Base-by-base conservation (phyloP, 2,329 filamentous ascomycete genomes). In the Anisogramma anomala region DNA sequence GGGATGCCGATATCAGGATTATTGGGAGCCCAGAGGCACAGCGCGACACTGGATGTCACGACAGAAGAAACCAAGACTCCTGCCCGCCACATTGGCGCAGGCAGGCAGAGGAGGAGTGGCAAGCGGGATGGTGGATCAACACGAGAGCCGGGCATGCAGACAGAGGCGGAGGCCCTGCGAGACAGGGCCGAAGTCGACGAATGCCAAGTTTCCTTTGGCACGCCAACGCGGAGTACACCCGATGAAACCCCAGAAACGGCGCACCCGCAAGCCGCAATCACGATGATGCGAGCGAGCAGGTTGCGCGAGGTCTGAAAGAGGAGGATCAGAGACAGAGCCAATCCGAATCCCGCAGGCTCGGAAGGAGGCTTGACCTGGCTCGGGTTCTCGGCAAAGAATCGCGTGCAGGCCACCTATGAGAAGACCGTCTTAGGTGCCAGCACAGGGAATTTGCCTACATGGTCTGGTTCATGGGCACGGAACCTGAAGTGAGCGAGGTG, bases 41-140 rank as follows among this genome's bases (percentile, higher is more conserved):
- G 52, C 57, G 55, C 55, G 64, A 60, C 65, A 66, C 64, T 62
- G 63, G 62, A 41, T 68, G 66, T 65, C 61, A 23, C 56, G 38
- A 38, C 31, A 33, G 34, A 30, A 39, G 31, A 60, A 55, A 57
- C 53, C 50, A 55, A 50, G 50, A 52, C 52, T 47, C 38, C 52
- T 48, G 42, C 46, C 43, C 38, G 39, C 46, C 47, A 43, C 38
- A 43, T 34, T 20, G 20, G 31, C 23, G 36, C 43, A 20, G 30
- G 39, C 36, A 7, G 14, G n/a, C 48, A 39, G 36, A 35, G n/a
- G 39, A 38, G 39, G 42, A 42, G 34, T 43, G 46, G 55, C 5
- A 53, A 55, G 56, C 53, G 53, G 52, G 51, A 49, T 50, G 51
- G 53, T 42, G 45, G 48, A 42, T 49, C 49, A 51, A 34, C 18